Conservation (phyloP, 1,284 basidiomycete species). For the Heterobasidion occidentale region DNA sequence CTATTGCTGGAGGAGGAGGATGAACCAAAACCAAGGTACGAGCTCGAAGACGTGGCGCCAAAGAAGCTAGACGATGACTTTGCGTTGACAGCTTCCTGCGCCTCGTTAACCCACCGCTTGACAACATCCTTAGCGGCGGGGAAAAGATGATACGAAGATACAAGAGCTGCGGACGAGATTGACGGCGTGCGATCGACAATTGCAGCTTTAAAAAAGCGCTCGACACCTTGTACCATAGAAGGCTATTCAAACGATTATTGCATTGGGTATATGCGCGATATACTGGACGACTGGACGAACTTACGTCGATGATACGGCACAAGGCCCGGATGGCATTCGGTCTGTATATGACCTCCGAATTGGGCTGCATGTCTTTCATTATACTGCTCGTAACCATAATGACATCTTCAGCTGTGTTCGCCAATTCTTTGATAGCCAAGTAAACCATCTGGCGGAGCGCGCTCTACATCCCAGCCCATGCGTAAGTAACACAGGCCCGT, state of each 20-base stretch:
- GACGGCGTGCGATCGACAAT: constrained; percentile 97
- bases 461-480: constrained; percentile 42
- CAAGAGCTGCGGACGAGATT: constrained; percentile 93
- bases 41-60: constrained; percentile 38
- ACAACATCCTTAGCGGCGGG: constrained; percentile 92
- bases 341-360: constrained; percentile 97
- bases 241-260: constrained; percentile 41
- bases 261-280: too few species aligned
- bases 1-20: constrained; percentile 38
- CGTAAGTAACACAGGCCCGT: not conserved
- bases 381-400: constrained; percentile 99
- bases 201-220: constrained; percentile 99
- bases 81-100: constrained; percentile 91
- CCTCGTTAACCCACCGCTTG: constrained; percentile 98
- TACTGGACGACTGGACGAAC: not conserved
- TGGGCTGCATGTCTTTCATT: constrained; percentile 99
- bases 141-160: constrained; percentile 96
- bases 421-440: constrained; percentile 97
- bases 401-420: constrained; percentile 94
- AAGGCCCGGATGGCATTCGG: constrained; percentile 97
- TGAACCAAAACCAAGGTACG: constrained; percentile 60
- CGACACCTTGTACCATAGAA: constrained; percentile 96
- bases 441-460: constrained; percentile 98
- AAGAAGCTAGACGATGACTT: constrained; percentile 76
- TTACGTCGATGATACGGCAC: constrained; percentile 93